phyloP scores from a whole-genome alignment of 768 basidiomycete species.

The Coprinopsis strossmayeri region DNA sequence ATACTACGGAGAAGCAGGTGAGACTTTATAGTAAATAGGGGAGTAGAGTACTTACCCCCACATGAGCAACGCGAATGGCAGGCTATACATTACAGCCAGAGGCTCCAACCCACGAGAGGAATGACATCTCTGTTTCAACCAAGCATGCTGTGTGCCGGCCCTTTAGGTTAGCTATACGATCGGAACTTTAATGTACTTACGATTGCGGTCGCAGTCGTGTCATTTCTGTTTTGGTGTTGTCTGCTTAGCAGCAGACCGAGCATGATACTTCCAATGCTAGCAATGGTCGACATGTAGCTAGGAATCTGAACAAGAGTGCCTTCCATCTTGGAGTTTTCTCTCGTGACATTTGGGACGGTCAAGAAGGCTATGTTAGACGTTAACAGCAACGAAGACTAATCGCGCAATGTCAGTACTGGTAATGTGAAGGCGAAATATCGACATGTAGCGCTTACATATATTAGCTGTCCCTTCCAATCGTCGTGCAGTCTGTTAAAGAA shows the following conservation, averaged over 20 bases:
- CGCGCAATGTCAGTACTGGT: neutral
- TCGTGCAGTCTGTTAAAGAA: slow-evolving; percentile 15
- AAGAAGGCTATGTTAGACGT: slow-evolving; percentile 53
- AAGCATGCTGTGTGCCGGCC: neutral
- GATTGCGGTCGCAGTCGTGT: neutral
- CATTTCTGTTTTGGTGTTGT: neutral
- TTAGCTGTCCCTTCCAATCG: slow-evolving; percentile 22
- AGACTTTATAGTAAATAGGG: neutral
- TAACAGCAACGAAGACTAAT: slow-evolving; percentile 46
- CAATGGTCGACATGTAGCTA: slow-evolving; percentile 39
- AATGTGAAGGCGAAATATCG: neutral
- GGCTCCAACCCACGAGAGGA: slow-evolving; percentile 33
- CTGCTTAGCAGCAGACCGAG: slow-evolving; percentile 32
- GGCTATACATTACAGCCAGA: slow-evolving; percentile 45
- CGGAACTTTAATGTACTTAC: neutral
- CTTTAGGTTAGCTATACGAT: neutral
- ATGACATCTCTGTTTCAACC: neutral
- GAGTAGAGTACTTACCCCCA: slow-evolving; percentile 43
- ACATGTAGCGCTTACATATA: slow-evolving; percentile 29
- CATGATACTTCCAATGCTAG: slow-evolving; percentile 38
- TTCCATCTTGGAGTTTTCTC: slow-evolving; percentile 1
- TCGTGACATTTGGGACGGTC: slow-evolving; percentile 35
- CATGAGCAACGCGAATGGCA: slow-evolving; percentile 52
- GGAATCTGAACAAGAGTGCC: slow-evolving; percentile 30
- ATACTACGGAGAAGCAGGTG: slow-evolving; percentile 18